phyloP scores from a whole-genome alignment of 257 asterid species.

The Nicotiana undulata region DNA sequence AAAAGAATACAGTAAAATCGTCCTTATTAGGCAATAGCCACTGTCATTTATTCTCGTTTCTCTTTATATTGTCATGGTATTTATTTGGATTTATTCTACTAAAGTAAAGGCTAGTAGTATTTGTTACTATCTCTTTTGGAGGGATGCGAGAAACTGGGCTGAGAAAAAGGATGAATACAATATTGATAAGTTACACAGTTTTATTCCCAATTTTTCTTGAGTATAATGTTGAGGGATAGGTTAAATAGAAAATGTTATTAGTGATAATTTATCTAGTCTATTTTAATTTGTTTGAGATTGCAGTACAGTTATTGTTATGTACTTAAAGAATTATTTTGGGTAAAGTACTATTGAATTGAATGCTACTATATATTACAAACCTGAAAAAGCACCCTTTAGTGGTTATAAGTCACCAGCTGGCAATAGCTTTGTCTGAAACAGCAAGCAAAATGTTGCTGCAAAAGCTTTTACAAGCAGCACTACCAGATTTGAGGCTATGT shows the following conservation, averaged over 20 bases:
- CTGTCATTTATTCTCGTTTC: not conserved
- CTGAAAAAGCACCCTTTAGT: not conserved
- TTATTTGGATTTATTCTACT: not conserved
- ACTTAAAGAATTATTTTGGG: too few relatives aligned
- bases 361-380: too few relatives aligned
- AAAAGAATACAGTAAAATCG: not conserved
- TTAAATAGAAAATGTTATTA: too few relatives aligned
- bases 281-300: too few relatives aligned
- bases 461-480: not conserved
- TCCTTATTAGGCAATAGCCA: not conserved
- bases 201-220: not conserved
- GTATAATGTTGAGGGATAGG: too few relatives aligned
- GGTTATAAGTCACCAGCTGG: not conserved
- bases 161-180: not conserved
- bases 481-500: not conserved
- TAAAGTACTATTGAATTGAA: too few relatives aligned
- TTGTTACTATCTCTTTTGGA: not conserved
- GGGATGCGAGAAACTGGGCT: not conserved
- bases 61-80: not conserved
- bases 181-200: not conserved
- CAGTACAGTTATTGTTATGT: too few relatives aligned
- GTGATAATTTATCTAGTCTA: too few relatives aligned
- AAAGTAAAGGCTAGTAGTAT: not conserved
- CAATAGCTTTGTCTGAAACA: not conserved
- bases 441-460: not conserved